Percentiles rank a stretch among this genome's conserved stretches.
Evolutionary conservation across 2,329 filamentous ascomycete species (phyloP).

Genomic region (Scorias spongiosa): DNA sequence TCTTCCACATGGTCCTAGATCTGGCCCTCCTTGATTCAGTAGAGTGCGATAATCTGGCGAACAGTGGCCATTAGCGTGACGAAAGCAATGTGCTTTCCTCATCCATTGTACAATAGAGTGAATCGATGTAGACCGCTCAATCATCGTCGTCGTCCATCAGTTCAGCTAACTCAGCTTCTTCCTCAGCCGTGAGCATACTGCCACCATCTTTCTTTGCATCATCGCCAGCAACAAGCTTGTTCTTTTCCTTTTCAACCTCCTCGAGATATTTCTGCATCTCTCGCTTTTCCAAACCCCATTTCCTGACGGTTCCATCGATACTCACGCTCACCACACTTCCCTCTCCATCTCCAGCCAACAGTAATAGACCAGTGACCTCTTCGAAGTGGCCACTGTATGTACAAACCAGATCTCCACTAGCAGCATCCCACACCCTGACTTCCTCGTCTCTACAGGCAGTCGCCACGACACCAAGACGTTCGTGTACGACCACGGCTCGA

Average conservation of each 20-base stretch:
- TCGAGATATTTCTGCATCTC: constrained; percentile 42
- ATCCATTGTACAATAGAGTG: too few species aligned
- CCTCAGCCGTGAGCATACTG: constrained; percentile 61
- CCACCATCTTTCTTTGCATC: constrained; percentile 28
- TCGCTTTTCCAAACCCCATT: constrained; percentile 56
- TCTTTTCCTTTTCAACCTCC: constrained; percentile 34
- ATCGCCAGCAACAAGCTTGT: constrained; percentile 29
- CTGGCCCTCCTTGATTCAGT: too few species aligned
- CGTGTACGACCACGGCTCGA: constrained; percentile 55
- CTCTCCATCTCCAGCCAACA: constrained; percentile 38
- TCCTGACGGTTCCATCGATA: constrained; percentile 78
- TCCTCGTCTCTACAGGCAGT: constrained; percentile 88
- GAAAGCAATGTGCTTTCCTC: too few species aligned
- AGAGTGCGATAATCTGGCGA: too few species aligned
- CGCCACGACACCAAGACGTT: constrained; percentile 57
- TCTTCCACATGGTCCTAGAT: too few species aligned
- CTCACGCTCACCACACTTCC: constrained; percentile 58
- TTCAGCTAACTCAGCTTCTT: constrained; percentile 83
- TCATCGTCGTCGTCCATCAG: constrained; percentile 63
- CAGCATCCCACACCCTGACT: constrained; percentile 69
- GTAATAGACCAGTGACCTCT: constrained; percentile 68
- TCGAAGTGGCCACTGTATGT: constrained; percentile 65
- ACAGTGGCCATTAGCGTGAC: too few species aligned
- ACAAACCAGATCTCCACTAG: constrained; percentile 16
- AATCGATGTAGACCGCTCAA: neutral